Base-by-base conservation (phyloP, 257 asterid species). In the Jacaranda mimosifolia region DNA sequence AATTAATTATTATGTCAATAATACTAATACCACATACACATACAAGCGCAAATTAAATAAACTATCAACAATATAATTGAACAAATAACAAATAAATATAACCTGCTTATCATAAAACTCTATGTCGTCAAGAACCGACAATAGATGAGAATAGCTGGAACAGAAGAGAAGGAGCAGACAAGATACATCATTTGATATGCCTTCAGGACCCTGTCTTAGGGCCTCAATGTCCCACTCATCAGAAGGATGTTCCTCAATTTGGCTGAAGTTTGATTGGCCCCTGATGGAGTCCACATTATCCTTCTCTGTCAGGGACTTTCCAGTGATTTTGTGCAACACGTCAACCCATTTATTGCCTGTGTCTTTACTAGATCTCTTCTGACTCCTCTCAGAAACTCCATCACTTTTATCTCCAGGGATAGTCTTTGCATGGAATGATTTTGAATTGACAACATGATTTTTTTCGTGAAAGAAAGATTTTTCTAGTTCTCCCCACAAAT, bases 21-120 rank as follows among this genome's bases (percentile, higher is more conserved):
- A 59, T 63, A 63, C 63, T 57, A 74, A 64, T 62, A 66, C 63
- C 68, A 64, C 46, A 63, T 0, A 49, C 68, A 64, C 46, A 63
- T 0, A 49, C 52, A 45, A 64, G 59, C 42, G 53, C 46, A 55
- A 40, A 57, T 3, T 17, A 13, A 59, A 73, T 55, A 68, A 13
- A 59, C 52, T 63, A 45, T 58, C 21, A 32, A 75, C 9, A 52
- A 19, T 17, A 48, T 70, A 38, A 52, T 55, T 56, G 71, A 67
- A 64, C 63, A 46, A 18, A 77, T 32, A 70, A 36, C 35, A 56
- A 40, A 55, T 43, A 70, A 80, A 74, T 58, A 79, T 49, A 75
- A 94, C 99, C 99, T 95, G 97, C 83, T 93, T 93, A 76, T 95
- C 97, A 74, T 93, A 95, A 84, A 95, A 95, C 82, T 95, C 99